A percentile compares a stretch with the other conserved stretches of the same genome.
Conservation (phyloP, 2,329 filamentous ascomycete species). For the Diaporthe capsici region DNA sequence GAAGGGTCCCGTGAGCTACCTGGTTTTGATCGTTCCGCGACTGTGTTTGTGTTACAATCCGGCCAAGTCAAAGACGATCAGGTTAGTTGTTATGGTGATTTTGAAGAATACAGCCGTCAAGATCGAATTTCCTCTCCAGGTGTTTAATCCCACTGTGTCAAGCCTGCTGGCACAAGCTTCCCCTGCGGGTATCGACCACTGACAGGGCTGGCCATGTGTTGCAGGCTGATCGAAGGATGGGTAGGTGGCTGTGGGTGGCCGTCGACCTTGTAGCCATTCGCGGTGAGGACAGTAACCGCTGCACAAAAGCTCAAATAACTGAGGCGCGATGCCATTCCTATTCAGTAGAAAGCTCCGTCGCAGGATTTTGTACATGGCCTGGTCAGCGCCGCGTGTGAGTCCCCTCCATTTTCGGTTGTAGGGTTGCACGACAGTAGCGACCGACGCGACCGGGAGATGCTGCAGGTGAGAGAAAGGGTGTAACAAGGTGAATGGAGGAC, state of each 20-base stretch:
- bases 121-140: neutral
- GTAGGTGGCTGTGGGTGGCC: neutral
- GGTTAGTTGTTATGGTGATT: neutral
- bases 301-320: neutral
- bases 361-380: slow-evolving; percentile 1
- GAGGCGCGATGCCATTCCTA: slow-evolving; percentile 4
- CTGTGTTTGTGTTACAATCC: slow-evolving; percentile 17
- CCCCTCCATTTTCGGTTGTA: slow-evolving; percentile 7
- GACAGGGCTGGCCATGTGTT: too few relatives aligned
- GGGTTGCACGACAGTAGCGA: slow-evolving; percentile 33
- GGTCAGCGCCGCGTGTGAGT: neutral
- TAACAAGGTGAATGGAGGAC: slow-evolving; percentile 7
- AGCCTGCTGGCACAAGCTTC: neutral
- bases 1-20: slow-evolving; percentile 20
- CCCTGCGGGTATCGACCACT: slow-evolving; percentile 5
- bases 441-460: slow-evolving; percentile 34
- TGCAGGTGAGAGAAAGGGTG: slow-evolving; percentile 22
- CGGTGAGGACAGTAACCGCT: neutral
- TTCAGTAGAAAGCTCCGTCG: slow-evolving; percentile 22
- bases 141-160: neutral
- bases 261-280: neutral
- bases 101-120: neutral
- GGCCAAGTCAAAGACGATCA: neutral
- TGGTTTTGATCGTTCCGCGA: neutral
- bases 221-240: neutral